Conservation (phyloP, 768 basidiomycete species). For the Tricholoma furcatifolium region DNA sequence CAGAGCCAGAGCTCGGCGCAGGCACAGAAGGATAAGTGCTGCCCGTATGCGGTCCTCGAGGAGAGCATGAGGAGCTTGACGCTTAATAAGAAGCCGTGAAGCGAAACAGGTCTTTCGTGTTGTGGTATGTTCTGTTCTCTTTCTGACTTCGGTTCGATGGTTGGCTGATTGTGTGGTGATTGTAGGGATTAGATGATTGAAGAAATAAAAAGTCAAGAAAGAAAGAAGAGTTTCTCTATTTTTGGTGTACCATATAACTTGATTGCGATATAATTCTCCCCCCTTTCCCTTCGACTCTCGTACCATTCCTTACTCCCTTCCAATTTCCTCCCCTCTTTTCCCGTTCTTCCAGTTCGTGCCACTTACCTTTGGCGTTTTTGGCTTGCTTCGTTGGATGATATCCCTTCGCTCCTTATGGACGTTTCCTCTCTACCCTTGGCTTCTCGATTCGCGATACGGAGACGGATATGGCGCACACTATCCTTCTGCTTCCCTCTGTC, state of each 20-base stretch:
- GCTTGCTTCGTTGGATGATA: neutral
- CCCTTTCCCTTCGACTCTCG: too few species aligned
- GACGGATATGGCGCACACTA: neutral
- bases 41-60: slow-evolving; percentile 42
- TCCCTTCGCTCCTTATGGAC: slow-evolving; percentile 27
- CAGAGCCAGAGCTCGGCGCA: slow-evolving; percentile 1
- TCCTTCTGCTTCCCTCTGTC: neutral
- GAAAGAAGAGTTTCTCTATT: neutral
- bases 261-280: slow-evolving; percentile 2
- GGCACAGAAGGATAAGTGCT: slow-evolving; percentile 24
- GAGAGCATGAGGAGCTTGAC: slow-evolving; percentile 70
- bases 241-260: slow-evolving; percentile 1
- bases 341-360: too few species aligned
- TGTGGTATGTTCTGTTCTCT: neutral
- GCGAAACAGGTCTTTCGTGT: too few species aligned
- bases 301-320: neutral
- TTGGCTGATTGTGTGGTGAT: neutral
- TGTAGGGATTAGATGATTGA: neutral
- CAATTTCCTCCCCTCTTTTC: neutral
- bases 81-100: slow-evolving; percentile 49
- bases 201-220: neutral
- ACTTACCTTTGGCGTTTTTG: neutral
- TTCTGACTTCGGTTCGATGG: neutral
- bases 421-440: too few species aligned
- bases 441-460: too few species aligned